Percentiles rank a stretch among this genome's conserved stretches.
Evolutionary conservation across 176 grass and related monocot genomes (phyloP).

Genomic region (Oryza meyeriana): DNA sequence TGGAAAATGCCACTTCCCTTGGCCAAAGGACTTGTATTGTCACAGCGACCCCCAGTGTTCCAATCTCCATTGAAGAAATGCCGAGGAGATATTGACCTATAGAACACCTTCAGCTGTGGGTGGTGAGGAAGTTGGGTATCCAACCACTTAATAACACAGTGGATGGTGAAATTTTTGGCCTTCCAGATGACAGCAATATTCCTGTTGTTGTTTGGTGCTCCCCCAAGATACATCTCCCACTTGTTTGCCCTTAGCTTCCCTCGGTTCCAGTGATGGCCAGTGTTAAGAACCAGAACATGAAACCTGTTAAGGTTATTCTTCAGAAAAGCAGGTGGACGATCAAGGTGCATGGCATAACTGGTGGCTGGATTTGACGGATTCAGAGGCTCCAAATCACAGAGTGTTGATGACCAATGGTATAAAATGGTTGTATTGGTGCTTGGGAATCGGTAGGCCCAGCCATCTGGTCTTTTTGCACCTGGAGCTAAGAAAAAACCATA

Average conservation of each 20-base stretch:
- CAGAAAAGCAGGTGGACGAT: constrained; percentile 57
- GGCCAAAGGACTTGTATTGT: constrained; percentile 60
- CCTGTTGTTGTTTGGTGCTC: constrained; percentile 57
- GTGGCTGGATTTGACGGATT: constrained; percentile 54
- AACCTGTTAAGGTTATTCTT: constrained; percentile 57
- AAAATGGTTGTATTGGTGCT: constrained; percentile 76
- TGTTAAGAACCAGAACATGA: constrained; percentile 71
- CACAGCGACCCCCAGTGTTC: constrained; percentile 65
- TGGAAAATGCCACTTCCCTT: constrained; percentile 48
- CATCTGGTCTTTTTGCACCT: constrained; percentile 29
- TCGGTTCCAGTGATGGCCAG: constrained; percentile 79
- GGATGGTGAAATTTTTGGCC: constrained; percentile 74
- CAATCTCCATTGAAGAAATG: constrained; percentile 80
- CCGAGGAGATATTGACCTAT: constrained; percentile 65
- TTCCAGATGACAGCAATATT: constrained; percentile 59
- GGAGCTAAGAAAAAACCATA: constrained; percentile 50
- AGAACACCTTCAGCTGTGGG: constrained; percentile 56
- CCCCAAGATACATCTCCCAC: constrained; percentile 74
- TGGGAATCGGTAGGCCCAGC: constrained; percentile 47
- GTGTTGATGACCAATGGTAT: constrained; percentile 71
- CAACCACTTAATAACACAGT: constrained; percentile 64
- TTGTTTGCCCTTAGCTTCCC: constrained; percentile 67
- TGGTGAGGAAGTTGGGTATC: constrained; percentile 52
- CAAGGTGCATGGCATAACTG: constrained; percentile 81
- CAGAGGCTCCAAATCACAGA: constrained; percentile 68